Evolutionary conservation across 306 rosid species (phyloP), one percentile per base, ranked within the genome.

Genomic region (Mucuna pruriens): DNA sequence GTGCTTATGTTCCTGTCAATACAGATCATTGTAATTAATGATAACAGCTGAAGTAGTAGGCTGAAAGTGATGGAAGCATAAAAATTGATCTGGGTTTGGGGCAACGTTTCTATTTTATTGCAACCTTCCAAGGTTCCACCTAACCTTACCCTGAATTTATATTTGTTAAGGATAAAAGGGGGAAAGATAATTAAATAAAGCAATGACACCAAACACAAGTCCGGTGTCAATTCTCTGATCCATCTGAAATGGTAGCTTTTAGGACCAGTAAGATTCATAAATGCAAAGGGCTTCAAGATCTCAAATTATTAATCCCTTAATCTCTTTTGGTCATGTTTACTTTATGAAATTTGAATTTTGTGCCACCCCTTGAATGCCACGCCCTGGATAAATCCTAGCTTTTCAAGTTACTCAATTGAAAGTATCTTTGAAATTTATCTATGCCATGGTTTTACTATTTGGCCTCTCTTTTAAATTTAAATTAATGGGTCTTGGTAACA

Each of bases 31-130:
- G 49, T 71, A 63, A 34, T 72, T 57, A 55, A 64, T 72, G 71
- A 72, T 71, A 75, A 44, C 19, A 73, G 78, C 71, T 76, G 55
- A 68, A 81, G 74, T 19, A 74, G 79, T 49, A 49, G 44, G 33
- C 51, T 81, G 87, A 87, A 84, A 84, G 82, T n/a, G 87, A 84
- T 68, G 38, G 77, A 78, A 81, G 64, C 67, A 49, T 62, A 38
- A 75, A 74, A 77, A n/a, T 78, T 80, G 39, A 65, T 51, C 70
- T 13, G 44, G 61, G 39, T 52, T 61, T 80, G 69, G 80, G 61
- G 45, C 69, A 64, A 58, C 10, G 62, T 71, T 69, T 31, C 9
- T 81, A 85, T 82, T 87, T 70, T 38, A 82, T 84, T 45, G 57
- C 66, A 70, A 71, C 26, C 68, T 19, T 82, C 60, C 65, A 69